Percentiles rank a stretch among this genome's conserved stretches.
These are phyloP conservation scores for Hyphopichia homilentoma DNA, from an alignment of 805 yeast species.

Conservation along the genomic window DNA sequence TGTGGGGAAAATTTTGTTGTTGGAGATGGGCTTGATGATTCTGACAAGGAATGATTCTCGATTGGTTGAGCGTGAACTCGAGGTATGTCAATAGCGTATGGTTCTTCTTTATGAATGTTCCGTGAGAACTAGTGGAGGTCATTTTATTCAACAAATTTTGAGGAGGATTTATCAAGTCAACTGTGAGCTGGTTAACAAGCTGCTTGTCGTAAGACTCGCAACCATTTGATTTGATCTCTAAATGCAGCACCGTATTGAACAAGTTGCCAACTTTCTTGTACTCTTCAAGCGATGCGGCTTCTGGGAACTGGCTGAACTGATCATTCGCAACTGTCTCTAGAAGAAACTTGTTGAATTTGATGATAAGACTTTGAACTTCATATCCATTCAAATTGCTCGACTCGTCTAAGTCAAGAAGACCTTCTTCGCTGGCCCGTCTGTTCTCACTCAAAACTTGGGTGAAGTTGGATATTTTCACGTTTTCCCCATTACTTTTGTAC, in stretches of 20 bases:
- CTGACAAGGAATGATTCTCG: constrained; percentile 45
- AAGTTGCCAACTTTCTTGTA: constrained; percentile 23
- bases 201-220: constrained; percentile 37
- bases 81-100: constrained; percentile 48
- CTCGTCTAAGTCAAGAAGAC: constrained; percentile 50
- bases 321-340: constrained; percentile 51
- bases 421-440: constrained; percentile 46
- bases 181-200: constrained; percentile 30
- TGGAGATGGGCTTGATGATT: constrained; percentile 51
- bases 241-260: constrained; percentile 42
- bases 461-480: constrained; percentile 81
- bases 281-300: not conserved
- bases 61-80: constrained; percentile 57
- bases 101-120: constrained; percentile 21
- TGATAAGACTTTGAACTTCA: constrained; percentile 43
- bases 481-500: constrained; percentile 70
- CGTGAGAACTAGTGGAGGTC: too few species aligned
- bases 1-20: constrained; percentile 19
- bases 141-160: constrained; percentile 18
- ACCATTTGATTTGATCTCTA: constrained; percentile 36
- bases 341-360: constrained; percentile 57
- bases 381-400: constrained; percentile 41
- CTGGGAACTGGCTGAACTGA: constrained; percentile 35
- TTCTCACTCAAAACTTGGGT: constrained; percentile 36
- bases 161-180: constrained; percentile 44